Percentiles rank a stretch among this genome's conserved stretches.
Evolutionary conservation across 495 filamentous ascomycete genomes (phyloP).

Genomic region (Hyaloscypha finlandica): DNA sequence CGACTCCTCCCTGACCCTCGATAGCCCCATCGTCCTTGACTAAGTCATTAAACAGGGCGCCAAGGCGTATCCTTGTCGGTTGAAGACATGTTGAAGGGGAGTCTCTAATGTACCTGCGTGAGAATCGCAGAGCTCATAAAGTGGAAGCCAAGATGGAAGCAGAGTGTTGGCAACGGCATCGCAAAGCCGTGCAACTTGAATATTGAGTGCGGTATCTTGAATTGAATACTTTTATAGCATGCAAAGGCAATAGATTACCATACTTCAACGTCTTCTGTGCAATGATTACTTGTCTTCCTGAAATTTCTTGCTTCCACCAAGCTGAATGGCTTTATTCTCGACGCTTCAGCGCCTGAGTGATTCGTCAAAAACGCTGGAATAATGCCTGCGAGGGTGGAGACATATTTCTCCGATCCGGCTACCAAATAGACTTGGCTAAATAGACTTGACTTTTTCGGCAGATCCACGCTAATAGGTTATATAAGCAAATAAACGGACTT

Average conservation of each 20-base stretch:
- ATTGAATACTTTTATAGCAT: no score
- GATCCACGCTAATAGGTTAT: no score
- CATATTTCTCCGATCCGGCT: not conserved
- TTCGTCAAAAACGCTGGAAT: not conserved
- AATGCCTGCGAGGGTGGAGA: not conserved
- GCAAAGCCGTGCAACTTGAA: slow-evolving; percentile 23
- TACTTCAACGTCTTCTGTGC: not conserved
- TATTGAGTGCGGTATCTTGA: slow-evolving; percentile 16
- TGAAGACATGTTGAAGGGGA: slow-evolving; percentile 30
- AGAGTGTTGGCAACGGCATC: slow-evolving; percentile 30
- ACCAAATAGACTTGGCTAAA: no score
- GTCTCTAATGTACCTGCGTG: slow-evolving; percentile 14
- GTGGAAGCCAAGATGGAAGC: slow-evolving; percentile 29
- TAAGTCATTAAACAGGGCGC: slow-evolving; percentile 23
- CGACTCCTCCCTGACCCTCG: slow-evolving; percentile 26
- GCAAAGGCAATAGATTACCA: no score
- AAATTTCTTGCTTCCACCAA: not conserved
- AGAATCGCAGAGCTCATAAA: slow-evolving; percentile 19
- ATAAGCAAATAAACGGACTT: no score
- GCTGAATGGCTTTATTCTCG: not conserved
- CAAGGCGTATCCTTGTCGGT: slow-evolving; percentile 24
- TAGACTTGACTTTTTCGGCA: no score
- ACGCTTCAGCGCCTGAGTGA: not conserved
- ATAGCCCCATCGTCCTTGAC: slow-evolving; percentile 27
- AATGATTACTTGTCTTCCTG: not conserved